phyloP scores from a whole-genome alignment of 108 stramenopile genomes.

The Fistulifera solaris region DNA sequence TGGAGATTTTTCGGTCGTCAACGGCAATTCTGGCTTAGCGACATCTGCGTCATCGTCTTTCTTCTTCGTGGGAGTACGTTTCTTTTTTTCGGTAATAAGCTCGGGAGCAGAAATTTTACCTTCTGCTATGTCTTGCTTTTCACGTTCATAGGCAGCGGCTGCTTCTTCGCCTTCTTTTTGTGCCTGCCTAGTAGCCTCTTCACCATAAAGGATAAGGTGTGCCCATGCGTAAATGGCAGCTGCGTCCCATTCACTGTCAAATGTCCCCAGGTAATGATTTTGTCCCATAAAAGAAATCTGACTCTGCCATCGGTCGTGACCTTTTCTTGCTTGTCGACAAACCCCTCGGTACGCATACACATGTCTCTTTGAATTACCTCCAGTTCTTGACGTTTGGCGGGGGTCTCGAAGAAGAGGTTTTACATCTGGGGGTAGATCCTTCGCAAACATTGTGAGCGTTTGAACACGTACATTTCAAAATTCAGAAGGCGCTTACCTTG shows the following conservation, averaged over 20 bases:
- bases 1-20: slow-evolving; percentile 6
- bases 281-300: slow-evolving; percentile 80
- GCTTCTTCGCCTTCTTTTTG: slow-evolving; percentile 85
- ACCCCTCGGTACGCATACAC: slow-evolving; percentile 86
- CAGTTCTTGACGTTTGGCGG: slow-evolving; percentile 70
- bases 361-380: slow-evolving; percentile 79
- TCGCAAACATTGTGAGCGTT: slow-evolving; percentile 1
- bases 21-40: slow-evolving; percentile 14
- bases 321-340: slow-evolving; percentile 81
- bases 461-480: background rate
- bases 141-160: slow-evolving; percentile 72
- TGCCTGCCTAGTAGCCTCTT: slow-evolving; percentile 77
- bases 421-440: slow-evolving; percentile 68
- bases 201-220: slow-evolving; percentile 51
- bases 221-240: slow-evolving; percentile 66
- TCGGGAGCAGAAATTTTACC: slow-evolving; percentile 49
- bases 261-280: slow-evolving; percentile 85
- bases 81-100: slow-evolving; percentile 49
- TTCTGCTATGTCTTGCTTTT: slow-evolving; percentile 63
- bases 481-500: slow-evolving; percentile 29
- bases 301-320: slow-evolving; percentile 85
- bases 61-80: slow-evolving; percentile 25
- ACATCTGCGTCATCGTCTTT: slow-evolving; percentile 13
- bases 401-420: slow-evolving; percentile 83
- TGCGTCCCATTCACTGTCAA: slow-evolving; percentile 87